phyloP scores from a whole-genome alignment of 306 rosid species.

The peach (Prunus persica) region DNA sequence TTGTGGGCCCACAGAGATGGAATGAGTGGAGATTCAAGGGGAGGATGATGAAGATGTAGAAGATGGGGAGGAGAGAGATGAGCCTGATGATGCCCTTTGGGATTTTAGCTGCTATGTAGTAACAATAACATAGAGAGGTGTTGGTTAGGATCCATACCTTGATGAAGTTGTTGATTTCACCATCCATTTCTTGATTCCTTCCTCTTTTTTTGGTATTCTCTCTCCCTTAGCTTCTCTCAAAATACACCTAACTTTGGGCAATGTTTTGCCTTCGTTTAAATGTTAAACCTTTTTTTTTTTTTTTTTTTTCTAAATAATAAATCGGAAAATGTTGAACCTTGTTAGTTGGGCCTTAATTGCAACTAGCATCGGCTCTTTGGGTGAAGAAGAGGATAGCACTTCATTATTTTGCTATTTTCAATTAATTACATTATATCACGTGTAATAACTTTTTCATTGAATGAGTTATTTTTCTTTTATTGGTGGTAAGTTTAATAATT shows the following conservation, averaged over 20 bases:
- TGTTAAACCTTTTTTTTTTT: no score
- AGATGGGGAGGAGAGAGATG: slow-evolving; percentile 31
- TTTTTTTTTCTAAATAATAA: no score
- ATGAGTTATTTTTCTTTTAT: background rate
- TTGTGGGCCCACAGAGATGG: slow-evolving; percentile 31
- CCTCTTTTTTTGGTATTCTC: background rate
- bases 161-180: slow-evolving; percentile 29
- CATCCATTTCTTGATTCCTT: slow-evolving; percentile 20
- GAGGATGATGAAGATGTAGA: slow-evolving; percentile 31
- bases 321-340: background rate
- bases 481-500: no score
- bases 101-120: slow-evolving; percentile 26
- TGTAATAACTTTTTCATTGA: no score
- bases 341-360: background rate
- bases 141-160: slow-evolving; percentile 34
- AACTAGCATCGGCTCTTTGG: background rate
- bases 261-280: no score
- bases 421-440: no score
- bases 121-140: slow-evolving; percentile 23
- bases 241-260: no score
- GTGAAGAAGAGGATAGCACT: no score
- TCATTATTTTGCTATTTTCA: rapidly evolving
- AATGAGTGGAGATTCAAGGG: slow-evolving; percentile 30
- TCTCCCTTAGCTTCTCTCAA: no score
- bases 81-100: slow-evolving; percentile 24